Evolutionary conservation across 2,329 filamentous ascomycete species (phyloP).

Genomic region (Byssothecium circinans): DNA sequence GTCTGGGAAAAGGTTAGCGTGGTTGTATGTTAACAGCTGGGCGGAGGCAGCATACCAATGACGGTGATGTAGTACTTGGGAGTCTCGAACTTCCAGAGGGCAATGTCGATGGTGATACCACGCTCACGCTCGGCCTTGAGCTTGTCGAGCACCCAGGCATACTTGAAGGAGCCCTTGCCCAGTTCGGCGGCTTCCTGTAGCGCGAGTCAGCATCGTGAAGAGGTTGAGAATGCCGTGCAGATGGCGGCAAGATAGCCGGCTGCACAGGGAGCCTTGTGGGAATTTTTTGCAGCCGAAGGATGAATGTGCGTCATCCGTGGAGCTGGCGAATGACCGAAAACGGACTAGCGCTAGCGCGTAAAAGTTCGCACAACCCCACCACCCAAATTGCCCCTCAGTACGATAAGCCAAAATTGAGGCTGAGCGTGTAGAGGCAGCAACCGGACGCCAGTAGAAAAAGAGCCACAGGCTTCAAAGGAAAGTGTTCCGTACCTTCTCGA

Average conservation of each 20-base stretch:
- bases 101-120: slow-evolving; percentile 99
- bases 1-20: slow-evolving; percentile 48
- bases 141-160: slow-evolving; percentile 99
- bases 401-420: slow-evolving; percentile 38
- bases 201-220: slow-evolving; percentile 40
- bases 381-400: slow-evolving; percentile 42
- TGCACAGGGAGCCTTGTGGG: not conserved
- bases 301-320: slow-evolving; percentile 37
- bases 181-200: slow-evolving; percentile 93
- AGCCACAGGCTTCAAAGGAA: slow-evolving; percentile 16
- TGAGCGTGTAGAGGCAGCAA: slow-evolving; percentile 24
- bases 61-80: slow-evolving; percentile 97
- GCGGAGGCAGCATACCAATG: slow-evolving; percentile 54
- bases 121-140: slow-evolving; percentile 99
- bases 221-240: slow-evolving; percentile 9
- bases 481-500: slow-evolving; percentile 86
- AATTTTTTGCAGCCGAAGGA: slow-evolving; percentile 9
- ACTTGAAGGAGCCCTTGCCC: slow-evolving; percentile 99
- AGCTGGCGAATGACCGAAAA: slow-evolving; percentile 30
- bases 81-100: slow-evolving; percentile 99
- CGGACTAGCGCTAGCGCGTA: slow-evolving; percentile 40
- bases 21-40: slow-evolving; percentile 9
- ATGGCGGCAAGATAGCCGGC: slow-evolving; percentile 4
- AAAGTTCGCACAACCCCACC: slow-evolving; percentile 46
- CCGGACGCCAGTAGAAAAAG: slow-evolving; percentile 13